Evolutionary conservation across 139 green algal species (phyloP), one percentile per base, ranked within the genome.

Genomic region (Klebsormidium nitens): DNA sequence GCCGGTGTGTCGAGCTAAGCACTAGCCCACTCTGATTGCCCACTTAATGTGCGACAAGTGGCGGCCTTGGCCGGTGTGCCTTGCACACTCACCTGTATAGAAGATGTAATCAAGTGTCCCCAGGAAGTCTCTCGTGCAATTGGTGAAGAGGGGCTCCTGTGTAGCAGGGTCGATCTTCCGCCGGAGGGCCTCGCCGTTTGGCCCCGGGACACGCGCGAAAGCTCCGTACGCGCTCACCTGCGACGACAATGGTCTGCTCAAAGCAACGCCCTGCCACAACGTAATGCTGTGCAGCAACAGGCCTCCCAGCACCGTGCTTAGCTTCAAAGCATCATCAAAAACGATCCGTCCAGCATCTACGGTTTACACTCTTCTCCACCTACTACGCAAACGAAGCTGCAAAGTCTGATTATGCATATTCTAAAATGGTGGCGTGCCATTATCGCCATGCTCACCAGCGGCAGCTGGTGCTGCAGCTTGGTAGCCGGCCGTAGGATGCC

Each of bases 51-150:
- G n/a, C n/a, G n/a, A n/a, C n/a, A n/a, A n/a, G n/a, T n/a, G n/a
- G n/a, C n/a, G n/a, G n/a, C n/a, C n/a, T n/a, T n/a, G n/a, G n/a
- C n/a, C n/a, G n/a, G n/a, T n/a, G n/a, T n/a, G n/a, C n/a, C n/a
- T n/a, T n/a, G n/a, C n/a, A n/a, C 26, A 71, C 46, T 0, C 59
- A 78, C 71, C 59, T 59, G 89, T 96, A 86, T 94, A 96, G 58
- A 96, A 87, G 55, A 97, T 87, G 85, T 97, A 98, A 82, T 98
- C 93, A 69, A 98, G 85, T 8, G 92, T 96, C 44, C 90, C 92
- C 56, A 86, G 85, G 79, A 97, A 96, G 72, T 95, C 86, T 56
- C 84, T 79, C 36, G 83, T 85, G 68, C 89, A 73, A 84, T 96
- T 96, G 52, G 91, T 96, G 81, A 96, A 96, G 0, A 75, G 66